Conservation (phyloP, 2,329 filamentous ascomycete species). For the Fusarium sp. region DNA sequence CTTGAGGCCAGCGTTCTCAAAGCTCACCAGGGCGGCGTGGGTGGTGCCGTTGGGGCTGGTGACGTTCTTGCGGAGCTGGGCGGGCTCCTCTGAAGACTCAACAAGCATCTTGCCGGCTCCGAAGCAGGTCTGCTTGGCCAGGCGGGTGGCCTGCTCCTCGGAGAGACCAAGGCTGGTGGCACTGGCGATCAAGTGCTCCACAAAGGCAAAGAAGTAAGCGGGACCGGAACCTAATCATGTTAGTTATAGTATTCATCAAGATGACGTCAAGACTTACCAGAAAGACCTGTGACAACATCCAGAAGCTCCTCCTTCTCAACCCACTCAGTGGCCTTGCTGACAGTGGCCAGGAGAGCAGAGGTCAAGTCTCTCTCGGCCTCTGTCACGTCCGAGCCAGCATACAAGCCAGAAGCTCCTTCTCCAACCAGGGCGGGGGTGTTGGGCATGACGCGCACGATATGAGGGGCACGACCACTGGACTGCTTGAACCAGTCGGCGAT, state of each 20-base stretch:
- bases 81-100: slow-evolving; percentile 56
- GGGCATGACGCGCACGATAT: slow-evolving; percentile 63
- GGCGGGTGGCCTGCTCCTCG: slow-evolving; percentile 58
- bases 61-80: slow-evolving; percentile 61
- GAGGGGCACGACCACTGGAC: slow-evolving; percentile 50
- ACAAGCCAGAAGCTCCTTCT: slow-evolving; percentile 61
- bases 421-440: slow-evolving; percentile 63
- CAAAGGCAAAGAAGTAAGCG: slow-evolving; percentile 64
- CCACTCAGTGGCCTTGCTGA: slow-evolving; percentile 62
- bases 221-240: slow-evolving; percentile 56
- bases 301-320: slow-evolving; percentile 60
- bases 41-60: slow-evolving; percentile 65
- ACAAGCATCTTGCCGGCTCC: slow-evolving; percentile 64
- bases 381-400: slow-evolving; percentile 55
- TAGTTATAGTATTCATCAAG: background rate
- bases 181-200: slow-evolving; percentile 60
- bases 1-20: slow-evolving; percentile 56
- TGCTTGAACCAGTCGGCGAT: slow-evolving; percentile 55
- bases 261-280: slow-evolving; percentile 48
- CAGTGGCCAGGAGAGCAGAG: slow-evolving; percentile 54
- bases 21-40: slow-evolving; percentile 59
- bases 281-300: slow-evolving; percentile 62
- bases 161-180: slow-evolving; percentile 57
- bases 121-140: slow-evolving; percentile 62
- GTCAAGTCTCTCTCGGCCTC: slow-evolving; percentile 55